These are phyloP conservation scores for Hymenochaete sp. DNA, from an alignment of 1,284 basidiomycete species.

Conservation along the genomic window DNA sequence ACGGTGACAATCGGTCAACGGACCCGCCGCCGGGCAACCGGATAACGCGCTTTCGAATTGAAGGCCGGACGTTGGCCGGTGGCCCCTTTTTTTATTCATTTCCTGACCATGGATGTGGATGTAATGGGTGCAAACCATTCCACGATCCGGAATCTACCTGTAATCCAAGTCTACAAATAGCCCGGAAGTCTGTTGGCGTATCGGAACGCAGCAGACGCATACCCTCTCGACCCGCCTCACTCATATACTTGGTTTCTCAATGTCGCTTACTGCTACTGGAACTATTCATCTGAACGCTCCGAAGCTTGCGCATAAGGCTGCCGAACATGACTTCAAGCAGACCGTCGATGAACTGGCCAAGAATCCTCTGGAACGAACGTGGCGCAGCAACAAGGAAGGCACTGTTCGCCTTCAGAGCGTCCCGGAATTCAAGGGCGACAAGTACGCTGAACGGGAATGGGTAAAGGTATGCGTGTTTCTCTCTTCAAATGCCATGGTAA, in stretches of 20 bases:
- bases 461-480: conserved; percentile 33
- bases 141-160: no score
- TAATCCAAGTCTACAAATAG: no score
- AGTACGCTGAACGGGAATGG: conserved; percentile 37
- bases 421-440: conserved; percentile 26
- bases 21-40: no score
- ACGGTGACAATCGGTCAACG: no score
- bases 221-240: not conserved
- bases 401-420: conserved; percentile 4
- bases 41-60: no score
- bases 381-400: conserved; percentile 4
- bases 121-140: no score
- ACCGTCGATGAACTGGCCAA: conserved; percentile 1
- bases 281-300: not conserved
- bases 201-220: no score
- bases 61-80: no score
- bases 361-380: conserved; percentile 6
- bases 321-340: not conserved
- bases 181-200: no score
- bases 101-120: no score
- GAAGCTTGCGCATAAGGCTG: not conserved
- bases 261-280: conserved; percentile 4
- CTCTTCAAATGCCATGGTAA: not conserved
- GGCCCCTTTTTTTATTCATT: no score
- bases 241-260: not conserved